Base-by-base conservation (phyloP, 306 rosid genomes). In the Canavalia gladiata region DNA sequence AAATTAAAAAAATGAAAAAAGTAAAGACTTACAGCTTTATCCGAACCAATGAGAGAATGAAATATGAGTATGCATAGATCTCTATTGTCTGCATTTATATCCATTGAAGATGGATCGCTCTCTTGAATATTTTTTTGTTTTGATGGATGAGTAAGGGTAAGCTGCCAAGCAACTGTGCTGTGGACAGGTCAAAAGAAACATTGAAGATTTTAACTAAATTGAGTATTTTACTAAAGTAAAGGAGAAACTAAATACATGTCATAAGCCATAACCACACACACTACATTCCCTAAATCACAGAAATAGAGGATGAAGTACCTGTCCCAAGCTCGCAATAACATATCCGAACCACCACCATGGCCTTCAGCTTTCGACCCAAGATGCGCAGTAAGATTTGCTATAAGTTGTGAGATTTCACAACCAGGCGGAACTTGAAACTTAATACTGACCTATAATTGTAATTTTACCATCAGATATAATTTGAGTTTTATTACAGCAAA, bases 81-180 rank as follows among this genome's bases (percentile, higher is more conserved):
- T 51, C 78, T 86, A 42, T 89, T 92, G 37, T 71, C 72, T n/a
- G 74, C 66, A 33, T 68, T 73, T 68, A 68, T 80, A 74, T 90
- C 86, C 70, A 64, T 58, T 1, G 88, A 75, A 46, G 82, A 68
- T 13, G 35, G 89, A 57, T 57, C 62, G 9, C 79, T 77, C 82
- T 77, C 89, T 65, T 72, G 88, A 80, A 76, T 78, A 81, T 87
- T 80, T 31, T 80, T 86, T 73, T 76, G 73, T 75, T 78, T 81
- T 52, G 86, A 78, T 31, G 92, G 90, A 76, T 10, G 87, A 70
- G 88, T 76, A 76, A 92, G 92, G 80, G 87, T 81, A 35, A 92
- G 82, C 78, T 95, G 97, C 97, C 98, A 95, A 72, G 97, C 94
- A 83, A 90, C 90, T 52, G 92, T 65, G 82, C 98, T 95, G 94